Evolutionary conservation across 208 protist species (phyloP).

Genomic region (Trypanosoma theileri): DNA sequence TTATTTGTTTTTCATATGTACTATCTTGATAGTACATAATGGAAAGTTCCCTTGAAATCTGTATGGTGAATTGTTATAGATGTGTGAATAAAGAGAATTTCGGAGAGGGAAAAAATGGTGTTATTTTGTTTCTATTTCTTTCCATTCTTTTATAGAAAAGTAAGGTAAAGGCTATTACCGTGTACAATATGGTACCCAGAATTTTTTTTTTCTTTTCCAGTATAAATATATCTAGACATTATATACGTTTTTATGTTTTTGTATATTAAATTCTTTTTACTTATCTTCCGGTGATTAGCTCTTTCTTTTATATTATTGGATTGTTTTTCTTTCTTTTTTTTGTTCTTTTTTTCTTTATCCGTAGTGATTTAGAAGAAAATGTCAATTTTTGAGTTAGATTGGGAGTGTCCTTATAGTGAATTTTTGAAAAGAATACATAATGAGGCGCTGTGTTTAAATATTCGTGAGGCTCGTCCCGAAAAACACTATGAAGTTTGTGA

Average conservation of each 20-base stretch:
- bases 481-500: slow-evolving; percentile 30
- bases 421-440: slow-evolving; percentile 57
- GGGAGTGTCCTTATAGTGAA: slow-evolving; percentile 46
- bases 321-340: slow-evolving; percentile 20
- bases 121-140: no score
- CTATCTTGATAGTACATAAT: neutral
- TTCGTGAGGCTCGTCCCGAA: slow-evolving; percentile 21
- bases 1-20: neutral
- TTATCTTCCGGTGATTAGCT: neutral
- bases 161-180: no score
- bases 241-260: no score
- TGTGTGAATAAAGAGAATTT: no score
- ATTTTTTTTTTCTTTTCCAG: no score
- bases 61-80: no score
- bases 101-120: no score
- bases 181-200: no score
- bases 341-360: slow-evolving; percentile 21
- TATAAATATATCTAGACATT: no score
- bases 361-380: slow-evolving; percentile 1
- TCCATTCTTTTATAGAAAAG: no score
- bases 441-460: slow-evolving; percentile 38
- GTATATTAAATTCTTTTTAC: slow-evolving; percentile 1
- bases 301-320: neutral
- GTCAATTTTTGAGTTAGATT: slow-evolving; percentile 56
- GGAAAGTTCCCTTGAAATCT: no score